Conservation (phyloP, 2,329 filamentous ascomycete species). For the Phoma sp. region DNA sequence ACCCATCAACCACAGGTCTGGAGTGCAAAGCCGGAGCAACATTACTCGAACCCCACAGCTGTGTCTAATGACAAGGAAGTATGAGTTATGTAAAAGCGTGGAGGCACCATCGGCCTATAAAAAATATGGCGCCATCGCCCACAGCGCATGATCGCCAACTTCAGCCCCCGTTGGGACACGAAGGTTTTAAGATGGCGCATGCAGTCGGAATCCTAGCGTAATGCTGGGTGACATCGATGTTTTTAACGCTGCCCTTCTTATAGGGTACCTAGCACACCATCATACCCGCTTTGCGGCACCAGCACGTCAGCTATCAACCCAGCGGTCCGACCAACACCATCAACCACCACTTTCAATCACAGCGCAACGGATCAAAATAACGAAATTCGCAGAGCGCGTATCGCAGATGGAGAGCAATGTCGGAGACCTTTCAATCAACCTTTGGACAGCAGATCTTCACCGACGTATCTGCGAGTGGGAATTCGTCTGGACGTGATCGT, state of each 20-base stretch:
- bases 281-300: constrained; percentile 27
- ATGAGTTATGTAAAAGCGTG: constrained; percentile 33
- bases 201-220: constrained; percentile 22
- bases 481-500: constrained; percentile 49
- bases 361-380: constrained; percentile 2
- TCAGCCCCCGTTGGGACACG: constrained; percentile 13
- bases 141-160: constrained; percentile 22
- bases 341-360: constrained; percentile 22
- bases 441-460: constrained; percentile 48
- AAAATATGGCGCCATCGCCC: constrained; percentile 32
- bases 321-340: constrained; percentile 23
- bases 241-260: constrained; percentile 30
- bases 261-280: constrained; percentile 33
- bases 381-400: constrained; percentile 13
- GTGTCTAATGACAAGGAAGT: constrained; percentile 1
- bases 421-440: constrained; percentile 38
- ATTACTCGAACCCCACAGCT: constrained; percentile 5
- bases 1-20: neutral
- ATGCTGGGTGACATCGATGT: constrained; percentile 25
- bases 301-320: constrained; percentile 28
- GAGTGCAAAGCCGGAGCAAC: neutral
- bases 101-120: constrained; percentile 17
- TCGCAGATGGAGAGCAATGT: constrained; percentile 49
- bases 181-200: constrained; percentile 29
- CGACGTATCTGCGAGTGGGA: constrained; percentile 46